Evolutionary conservation across 257 asterid genomes (phyloP).

Genomic region (Petrea volubilis): DNA sequence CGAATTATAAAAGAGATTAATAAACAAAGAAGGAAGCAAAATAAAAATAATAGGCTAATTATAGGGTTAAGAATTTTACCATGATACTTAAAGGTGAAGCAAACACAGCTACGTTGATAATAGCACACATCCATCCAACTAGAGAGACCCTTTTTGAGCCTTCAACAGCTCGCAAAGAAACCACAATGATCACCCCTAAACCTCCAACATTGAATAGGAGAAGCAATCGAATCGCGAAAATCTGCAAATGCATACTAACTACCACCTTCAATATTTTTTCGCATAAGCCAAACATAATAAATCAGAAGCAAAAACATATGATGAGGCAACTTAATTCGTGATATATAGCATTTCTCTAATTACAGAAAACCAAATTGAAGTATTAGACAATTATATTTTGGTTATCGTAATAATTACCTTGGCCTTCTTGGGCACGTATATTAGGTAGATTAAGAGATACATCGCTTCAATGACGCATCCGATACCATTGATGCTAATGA

Average conservation of each 20-base stretch:
- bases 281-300: no score
- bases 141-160: slow-evolving; percentile 44
- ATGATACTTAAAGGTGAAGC: slow-evolving; percentile 74
- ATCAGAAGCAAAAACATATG: no score
- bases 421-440: slow-evolving; percentile 46
- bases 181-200: slow-evolving; percentile 37
- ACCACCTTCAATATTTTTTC: not conserved
- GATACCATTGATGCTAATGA: slow-evolving; percentile 54
- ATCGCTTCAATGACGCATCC: slow-evolving; percentile 52
- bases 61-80: slow-evolving; percentile 33
- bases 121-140: slow-evolving; percentile 76
- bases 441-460: slow-evolving; percentile 44
- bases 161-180: slow-evolving; percentile 35
- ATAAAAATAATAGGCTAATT: not conserved
- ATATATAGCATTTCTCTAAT: no score
- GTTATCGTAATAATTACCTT: slow-evolving; percentile 42
- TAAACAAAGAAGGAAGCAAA: no score
- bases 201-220: slow-evolving; percentile 49
- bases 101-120: slow-evolving; percentile 61
- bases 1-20: no score
- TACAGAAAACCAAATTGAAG: not conserved
- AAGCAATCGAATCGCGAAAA: slow-evolving; percentile 35
- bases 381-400: not conserved
- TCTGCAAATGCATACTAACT: slow-evolving; percentile 33
- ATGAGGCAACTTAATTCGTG: no score